Evolutionary conservation across 352 stramenopile species (phyloP).

Genomic region (Globisporangium irregulare): DNA sequence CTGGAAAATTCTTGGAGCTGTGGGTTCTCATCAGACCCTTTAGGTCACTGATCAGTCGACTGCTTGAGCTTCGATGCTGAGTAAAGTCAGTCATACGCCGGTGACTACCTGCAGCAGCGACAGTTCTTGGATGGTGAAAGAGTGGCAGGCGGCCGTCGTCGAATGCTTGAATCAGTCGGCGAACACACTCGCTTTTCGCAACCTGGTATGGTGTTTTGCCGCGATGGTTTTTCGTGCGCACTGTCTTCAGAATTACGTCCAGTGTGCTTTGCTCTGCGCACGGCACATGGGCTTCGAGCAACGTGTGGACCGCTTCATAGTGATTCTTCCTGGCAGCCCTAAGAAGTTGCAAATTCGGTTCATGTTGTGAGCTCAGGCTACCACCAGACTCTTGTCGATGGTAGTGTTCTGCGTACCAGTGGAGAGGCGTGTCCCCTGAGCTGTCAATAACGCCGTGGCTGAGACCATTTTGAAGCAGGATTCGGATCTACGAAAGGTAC

Average conservation of each 20-base stretch:
- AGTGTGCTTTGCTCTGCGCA: constrained; percentile 25
- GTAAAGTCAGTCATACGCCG: constrained; percentile 31
- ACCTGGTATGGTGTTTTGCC: constrained; percentile 38
- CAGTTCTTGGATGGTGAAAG: constrained; percentile 22
- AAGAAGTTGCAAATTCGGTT: neutral
- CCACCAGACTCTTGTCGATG: neutral
- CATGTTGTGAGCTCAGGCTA: neutral
- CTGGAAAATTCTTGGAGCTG: constrained; percentile 17
- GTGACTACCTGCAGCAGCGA: neutral
- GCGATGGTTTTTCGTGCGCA: constrained; percentile 44
- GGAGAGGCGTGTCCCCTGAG: constrained; percentile 55
- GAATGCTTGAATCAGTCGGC: constrained; percentile 38
- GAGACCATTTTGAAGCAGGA: constrained; percentile 46
- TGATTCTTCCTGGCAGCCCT: constrained; percentile 63
- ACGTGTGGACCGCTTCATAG: constrained; percentile 48
- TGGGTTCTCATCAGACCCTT: constrained; percentile 8
- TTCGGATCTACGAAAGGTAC: constrained; percentile 31
- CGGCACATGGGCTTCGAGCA: constrained; percentile 41
- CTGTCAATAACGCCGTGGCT: constrained; percentile 39
- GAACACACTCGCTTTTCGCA: constrained; percentile 44
- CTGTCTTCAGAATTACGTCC: constrained; percentile 30
- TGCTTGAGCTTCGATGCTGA: constrained; percentile 7
- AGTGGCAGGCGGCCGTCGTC: constrained; percentile 41
- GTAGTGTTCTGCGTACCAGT: constrained; percentile 39
- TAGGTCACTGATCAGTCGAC: neutral